A percentile compares a stretch with the other conserved stretches of the same genome.
phyloP scores from a whole-genome alignment of 495 filamentous ascomycete species.

The Lineolata rhizophorae region DNA sequence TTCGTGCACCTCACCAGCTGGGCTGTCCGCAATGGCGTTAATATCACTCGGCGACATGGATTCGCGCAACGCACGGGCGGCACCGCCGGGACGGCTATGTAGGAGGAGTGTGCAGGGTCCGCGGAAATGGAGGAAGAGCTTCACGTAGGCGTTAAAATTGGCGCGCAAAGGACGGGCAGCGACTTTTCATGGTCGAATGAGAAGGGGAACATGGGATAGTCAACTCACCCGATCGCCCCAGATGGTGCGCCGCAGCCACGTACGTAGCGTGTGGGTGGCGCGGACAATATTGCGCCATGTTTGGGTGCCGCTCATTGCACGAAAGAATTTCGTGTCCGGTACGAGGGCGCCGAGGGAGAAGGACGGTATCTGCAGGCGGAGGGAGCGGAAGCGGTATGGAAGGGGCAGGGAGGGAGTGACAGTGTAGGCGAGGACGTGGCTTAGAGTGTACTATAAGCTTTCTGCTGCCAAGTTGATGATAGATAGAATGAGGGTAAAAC shows the following conservation, averaged over 20 bases:
- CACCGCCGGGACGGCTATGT: conserved; percentile 58
- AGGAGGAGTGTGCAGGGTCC: conserved; percentile 70
- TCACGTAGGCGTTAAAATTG: background rate
- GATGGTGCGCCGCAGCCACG: conserved; percentile 56
- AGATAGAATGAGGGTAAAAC: conserved; percentile 1
- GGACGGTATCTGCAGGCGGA: conserved; percentile 61
- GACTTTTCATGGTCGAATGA: no score
- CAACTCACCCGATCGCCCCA: conserved; percentile 68
- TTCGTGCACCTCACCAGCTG: conserved; percentile 32
- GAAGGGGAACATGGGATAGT: no score
- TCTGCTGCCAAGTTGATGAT: conserved; percentile 21
- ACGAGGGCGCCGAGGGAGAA: conserved; percentile 29
- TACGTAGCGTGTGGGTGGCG: conserved; percentile 41
- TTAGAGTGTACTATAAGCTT: no score
- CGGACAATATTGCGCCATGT: conserved; percentile 45
- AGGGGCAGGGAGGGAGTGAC: conserved; percentile 47
- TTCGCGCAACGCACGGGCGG: conserved; percentile 52
- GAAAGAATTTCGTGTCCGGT: conserved; percentile 46
- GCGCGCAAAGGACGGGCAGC: background rate
- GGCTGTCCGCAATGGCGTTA: conserved; percentile 60
- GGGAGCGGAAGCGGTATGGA: conserved; percentile 66
- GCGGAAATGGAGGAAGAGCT: conserved; percentile 74
- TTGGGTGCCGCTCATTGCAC: conserved; percentile 39
- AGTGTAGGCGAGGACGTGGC: conserved; percentile 80
- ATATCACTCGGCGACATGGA: conserved; percentile 52